These are phyloP conservation scores for Macrophomina phaseolina DNA, from an alignment of 2,329 filamentous ascomycete species.

Conservation along the genomic window DNA sequence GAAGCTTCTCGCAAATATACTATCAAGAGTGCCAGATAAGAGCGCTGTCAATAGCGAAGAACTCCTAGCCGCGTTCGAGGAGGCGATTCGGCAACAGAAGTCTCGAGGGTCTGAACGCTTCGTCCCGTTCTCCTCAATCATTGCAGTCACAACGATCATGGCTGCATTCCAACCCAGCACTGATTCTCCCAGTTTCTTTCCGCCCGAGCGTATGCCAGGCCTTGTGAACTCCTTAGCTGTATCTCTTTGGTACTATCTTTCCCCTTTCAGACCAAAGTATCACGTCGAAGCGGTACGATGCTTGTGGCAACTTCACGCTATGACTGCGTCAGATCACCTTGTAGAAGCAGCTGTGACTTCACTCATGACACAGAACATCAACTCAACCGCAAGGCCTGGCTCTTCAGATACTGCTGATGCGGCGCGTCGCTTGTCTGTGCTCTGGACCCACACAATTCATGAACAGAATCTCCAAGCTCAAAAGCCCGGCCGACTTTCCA, in stretches of 20 bases:
- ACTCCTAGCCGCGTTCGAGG: slow-evolving; percentile 35
- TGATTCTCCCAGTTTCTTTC: slow-evolving; percentile 37
- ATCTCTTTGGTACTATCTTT: slow-evolving; percentile 79
- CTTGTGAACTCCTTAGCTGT: slow-evolving; percentile 72
- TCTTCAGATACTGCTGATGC: slow-evolving; percentile 63
- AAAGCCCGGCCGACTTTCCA: slow-evolving; percentile 37
- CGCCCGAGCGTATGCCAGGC: slow-evolving; percentile 58
- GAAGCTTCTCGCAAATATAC: slow-evolving; percentile 40
- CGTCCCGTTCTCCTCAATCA: slow-evolving; percentile 38
- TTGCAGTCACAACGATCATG: slow-evolving; percentile 41
- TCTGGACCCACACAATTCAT: slow-evolving; percentile 77
- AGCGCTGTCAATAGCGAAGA: slow-evolving; percentile 37
- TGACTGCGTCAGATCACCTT: slow-evolving; percentile 70
- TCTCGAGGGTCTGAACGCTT: neutral
- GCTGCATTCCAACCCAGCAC: slow-evolving; percentile 40
- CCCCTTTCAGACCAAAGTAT: slow-evolving; percentile 84
- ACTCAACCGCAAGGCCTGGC: neutral
- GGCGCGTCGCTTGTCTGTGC: slow-evolving; percentile 71
- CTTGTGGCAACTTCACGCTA: slow-evolving; percentile 83
- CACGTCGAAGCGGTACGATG: slow-evolving; percentile 90
- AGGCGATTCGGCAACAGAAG: neutral
- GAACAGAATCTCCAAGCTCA: slow-evolving; percentile 44
- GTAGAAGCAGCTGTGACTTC: slow-evolving; percentile 80
- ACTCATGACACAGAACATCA: slow-evolving; percentile 57
- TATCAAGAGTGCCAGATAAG: slow-evolving; percentile 39